Conservation (phyloP, 2,329 filamentous ascomycete species). For the Pseudohalonectria lignicola region DNA sequence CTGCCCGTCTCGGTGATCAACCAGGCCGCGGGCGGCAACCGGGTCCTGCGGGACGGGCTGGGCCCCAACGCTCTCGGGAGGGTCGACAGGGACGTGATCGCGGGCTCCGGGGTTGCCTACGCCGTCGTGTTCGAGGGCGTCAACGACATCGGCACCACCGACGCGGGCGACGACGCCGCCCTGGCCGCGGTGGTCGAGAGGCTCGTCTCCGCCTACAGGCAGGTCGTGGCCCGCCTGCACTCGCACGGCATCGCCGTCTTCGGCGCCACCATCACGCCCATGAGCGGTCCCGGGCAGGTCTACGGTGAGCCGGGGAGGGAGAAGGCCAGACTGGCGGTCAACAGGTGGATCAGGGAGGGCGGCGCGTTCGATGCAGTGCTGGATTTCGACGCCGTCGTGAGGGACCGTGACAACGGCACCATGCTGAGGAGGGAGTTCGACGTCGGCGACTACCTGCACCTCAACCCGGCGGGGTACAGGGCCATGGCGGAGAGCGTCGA, state of each 20-base stretch:
- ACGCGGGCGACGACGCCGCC: slow-evolving; percentile 25
- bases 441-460: slow-evolving; percentile 49
- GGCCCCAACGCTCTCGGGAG: slow-evolving; percentile 50
- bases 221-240: slow-evolving; percentile 43
- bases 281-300: slow-evolving; percentile 31
- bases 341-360: slow-evolving; percentile 43
- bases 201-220: slow-evolving; percentile 39
- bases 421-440: slow-evolving; percentile 51
- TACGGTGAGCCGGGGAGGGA: slow-evolving; percentile 43
- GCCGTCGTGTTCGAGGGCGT: slow-evolving; percentile 52
- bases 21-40: slow-evolving; percentile 59
- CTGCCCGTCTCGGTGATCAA: slow-evolving; percentile 52
- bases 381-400: slow-evolving; percentile 47
- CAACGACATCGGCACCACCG: slow-evolving; percentile 54
- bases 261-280: slow-evolving; percentile 38
- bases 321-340: slow-evolving; percentile 40
- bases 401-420: slow-evolving; percentile 30
- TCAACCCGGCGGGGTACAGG: slow-evolving; percentile 43
- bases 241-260: slow-evolving; percentile 40
- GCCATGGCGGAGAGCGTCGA: slow-evolving; percentile 36
- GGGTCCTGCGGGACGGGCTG: slow-evolving; percentile 48
- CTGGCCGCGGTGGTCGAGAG: slow-evolving; percentile 34
- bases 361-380: slow-evolving; percentile 48
- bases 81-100: slow-evolving; percentile 52
- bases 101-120: slow-evolving; percentile 45